Evolutionary conservation across 2,329 filamentous ascomycete genomes (phyloP).

Genomic region (Chaetomiaceae sp.): DNA sequence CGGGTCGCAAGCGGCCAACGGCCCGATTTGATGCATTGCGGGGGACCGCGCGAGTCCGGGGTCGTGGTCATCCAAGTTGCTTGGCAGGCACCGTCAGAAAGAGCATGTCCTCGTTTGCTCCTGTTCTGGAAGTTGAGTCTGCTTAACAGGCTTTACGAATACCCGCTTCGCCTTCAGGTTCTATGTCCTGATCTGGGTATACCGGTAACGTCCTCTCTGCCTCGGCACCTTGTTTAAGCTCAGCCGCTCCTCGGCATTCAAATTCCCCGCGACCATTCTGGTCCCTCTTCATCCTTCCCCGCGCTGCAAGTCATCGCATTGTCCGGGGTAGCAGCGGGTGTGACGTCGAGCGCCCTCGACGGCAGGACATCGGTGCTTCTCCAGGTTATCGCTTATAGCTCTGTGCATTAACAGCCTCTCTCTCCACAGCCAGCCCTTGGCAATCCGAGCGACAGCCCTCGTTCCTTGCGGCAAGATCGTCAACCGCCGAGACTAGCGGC

Average conservation of each 20-base stretch:
- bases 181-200: too few species aligned
- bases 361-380: conserved; percentile 29
- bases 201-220: too few species aligned
- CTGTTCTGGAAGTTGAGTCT: not conserved
- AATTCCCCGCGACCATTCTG: too few species aligned
- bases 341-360: not conserved
- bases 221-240: too few species aligned
- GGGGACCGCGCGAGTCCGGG: not conserved
- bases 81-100: too few species aligned
- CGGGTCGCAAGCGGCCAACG: conserved; percentile 14
- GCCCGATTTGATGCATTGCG: conserved; percentile 24
- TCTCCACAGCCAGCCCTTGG: not conserved
- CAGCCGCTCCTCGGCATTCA: too few species aligned
- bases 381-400: conserved; percentile 18
- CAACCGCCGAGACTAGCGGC: not conserved
- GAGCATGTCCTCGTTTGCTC: too few species aligned
- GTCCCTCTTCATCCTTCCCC: not conserved
- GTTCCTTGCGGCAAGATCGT: not conserved
- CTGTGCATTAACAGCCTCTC: not conserved
- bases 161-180: too few species aligned
- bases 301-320: not conserved
- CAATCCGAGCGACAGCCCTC: not conserved
- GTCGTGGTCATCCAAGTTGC: not conserved
- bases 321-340: not conserved
- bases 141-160: too few species aligned